Evolutionary conservation across 371 early-diverging fungal species (phyloP).

Genomic region (Rhizopus arrhizus): DNA sequence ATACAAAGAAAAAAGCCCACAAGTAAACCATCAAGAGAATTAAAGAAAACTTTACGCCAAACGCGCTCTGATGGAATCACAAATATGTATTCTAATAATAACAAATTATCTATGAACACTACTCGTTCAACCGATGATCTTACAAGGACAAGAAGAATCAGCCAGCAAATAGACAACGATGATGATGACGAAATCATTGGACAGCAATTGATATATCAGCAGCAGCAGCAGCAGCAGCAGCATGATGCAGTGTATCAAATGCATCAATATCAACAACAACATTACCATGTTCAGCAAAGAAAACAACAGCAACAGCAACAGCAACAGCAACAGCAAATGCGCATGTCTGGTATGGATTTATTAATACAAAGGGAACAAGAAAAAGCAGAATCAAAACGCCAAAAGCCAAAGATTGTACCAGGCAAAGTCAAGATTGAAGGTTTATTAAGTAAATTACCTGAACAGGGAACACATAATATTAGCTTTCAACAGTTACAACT

Average conservation of each 20-base stretch:
- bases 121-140: not conserved
- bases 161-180: not conserved
- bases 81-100: not conserved
- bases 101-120: not conserved
- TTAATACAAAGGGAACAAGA: constrained; percentile 49
- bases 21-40: not conserved
- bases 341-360: constrained; percentile 54
- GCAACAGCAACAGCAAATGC: constrained; percentile 28
- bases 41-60: not conserved
- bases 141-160: not conserved
- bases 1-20: not conserved
- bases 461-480: constrained; percentile 47
- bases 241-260: not conserved
- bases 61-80: not conserved
- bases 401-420: constrained; percentile 41
- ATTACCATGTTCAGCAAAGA: constrained; percentile 4
- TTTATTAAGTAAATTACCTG: constrained; percentile 45
- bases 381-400: constrained; percentile 40
- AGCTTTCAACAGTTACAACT: constrained; percentile 47
- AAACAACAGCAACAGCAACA: constrained; percentile 24
- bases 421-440: constrained; percentile 52
- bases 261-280: not conserved
- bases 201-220: not conserved
- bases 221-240: constrained; percentile 7
- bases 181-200: not conserved